These are phyloP conservation scores for Clarireedia monteithiana DNA, from an alignment of 2,329 filamentous ascomycete genomes.

Conservation along the genomic window DNA sequence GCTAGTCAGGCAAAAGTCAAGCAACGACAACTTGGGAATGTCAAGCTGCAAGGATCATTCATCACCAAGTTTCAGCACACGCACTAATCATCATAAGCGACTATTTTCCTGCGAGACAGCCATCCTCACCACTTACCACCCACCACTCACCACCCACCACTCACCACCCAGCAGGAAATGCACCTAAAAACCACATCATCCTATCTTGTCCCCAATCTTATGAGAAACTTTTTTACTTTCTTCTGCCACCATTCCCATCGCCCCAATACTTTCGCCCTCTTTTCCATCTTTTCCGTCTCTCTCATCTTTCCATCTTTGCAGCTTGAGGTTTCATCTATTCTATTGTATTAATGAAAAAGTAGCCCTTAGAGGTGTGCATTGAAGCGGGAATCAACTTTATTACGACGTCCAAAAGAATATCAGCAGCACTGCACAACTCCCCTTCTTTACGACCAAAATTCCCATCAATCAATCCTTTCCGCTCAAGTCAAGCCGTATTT, in stretches of 20 bases:
- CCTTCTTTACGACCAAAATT: not conserved
- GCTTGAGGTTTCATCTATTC: not conserved
- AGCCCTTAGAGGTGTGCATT: not conserved
- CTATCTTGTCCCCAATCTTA: not conserved
- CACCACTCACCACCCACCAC: no score
- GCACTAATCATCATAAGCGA: not conserved
- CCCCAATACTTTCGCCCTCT: not conserved
- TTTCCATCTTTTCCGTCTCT: constrained; percentile 1
- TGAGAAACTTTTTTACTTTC: not conserved
- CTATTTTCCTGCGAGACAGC: not conserved
- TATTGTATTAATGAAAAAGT: constrained; percentile 10
- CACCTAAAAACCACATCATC: not conserved
- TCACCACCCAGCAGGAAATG: no score
- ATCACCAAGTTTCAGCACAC: constrained; percentile 5
- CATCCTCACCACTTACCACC: not conserved
- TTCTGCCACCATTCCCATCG: not conserved
- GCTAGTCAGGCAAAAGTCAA: not conserved
- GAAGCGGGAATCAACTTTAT: not conserved
- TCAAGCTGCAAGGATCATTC: not conserved
- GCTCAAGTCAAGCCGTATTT: not conserved
- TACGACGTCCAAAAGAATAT: not conserved
- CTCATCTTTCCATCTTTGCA: not conserved
- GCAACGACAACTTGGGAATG: not conserved
- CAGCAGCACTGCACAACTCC: not conserved
- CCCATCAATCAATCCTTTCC: not conserved